A percentile compares a stretch with the other conserved stretches of the same genome.
These are phyloP conservation scores for Hypoxylon sp. DNA, from an alignment of 2,329 filamentous ascomycete species.

Conservation along the genomic window DNA sequence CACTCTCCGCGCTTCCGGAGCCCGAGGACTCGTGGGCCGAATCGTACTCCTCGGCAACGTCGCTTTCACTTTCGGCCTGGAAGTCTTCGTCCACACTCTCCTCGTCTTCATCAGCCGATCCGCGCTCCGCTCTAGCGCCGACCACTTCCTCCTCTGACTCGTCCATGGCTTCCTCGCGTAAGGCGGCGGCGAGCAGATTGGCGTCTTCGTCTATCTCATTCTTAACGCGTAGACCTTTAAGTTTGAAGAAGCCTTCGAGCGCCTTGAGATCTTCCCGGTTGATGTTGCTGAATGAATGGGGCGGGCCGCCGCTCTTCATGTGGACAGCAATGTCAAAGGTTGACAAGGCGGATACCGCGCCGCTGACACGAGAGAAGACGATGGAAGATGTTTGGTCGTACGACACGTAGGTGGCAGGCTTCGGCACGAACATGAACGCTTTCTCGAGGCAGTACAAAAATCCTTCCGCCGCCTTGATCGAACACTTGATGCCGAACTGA, in stretches of 20 bases:
- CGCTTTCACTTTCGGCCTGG: slow-evolving; percentile 89
- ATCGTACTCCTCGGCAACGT: slow-evolving; percentile 97
- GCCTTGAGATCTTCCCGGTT: slow-evolving; percentile 97
- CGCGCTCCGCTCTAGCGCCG: slow-evolving; percentile 79
- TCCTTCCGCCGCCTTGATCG: slow-evolving; percentile 99
- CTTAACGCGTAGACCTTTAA: slow-evolving; percentile 95
- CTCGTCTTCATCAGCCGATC: slow-evolving; percentile 95
- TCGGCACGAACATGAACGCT: slow-evolving; percentile 98
- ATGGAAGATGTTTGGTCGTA: slow-evolving; percentile 94
- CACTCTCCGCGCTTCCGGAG: slow-evolving; percentile 76
- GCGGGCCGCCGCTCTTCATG: slow-evolving; percentile 87
- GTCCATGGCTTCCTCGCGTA: slow-evolving; percentile 86
- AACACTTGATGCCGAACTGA: slow-evolving; percentile 97
- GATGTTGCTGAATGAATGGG: slow-evolving; percentile 99
- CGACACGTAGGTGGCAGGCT: slow-evolving; percentile 96
- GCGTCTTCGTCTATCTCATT: slow-evolving; percentile 99
- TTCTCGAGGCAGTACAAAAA: slow-evolving; percentile 98
- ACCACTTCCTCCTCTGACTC: slow-evolving; percentile 88
- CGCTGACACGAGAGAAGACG: slow-evolving; percentile 95
- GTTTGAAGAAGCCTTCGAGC: slow-evolving; percentile 97
- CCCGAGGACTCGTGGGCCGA: slow-evolving; percentile 90
- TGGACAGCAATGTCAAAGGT: slow-evolving; percentile 98
- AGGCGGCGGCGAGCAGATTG: slow-evolving; percentile 81
- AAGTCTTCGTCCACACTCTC: slow-evolving; percentile 98
- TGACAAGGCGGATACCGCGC: slow-evolving; percentile 91